Evolutionary conservation across 331 rosid species (phyloP), one percentile per base, ranked within the genome.

Genomic region (Ulmus americana): DNA sequence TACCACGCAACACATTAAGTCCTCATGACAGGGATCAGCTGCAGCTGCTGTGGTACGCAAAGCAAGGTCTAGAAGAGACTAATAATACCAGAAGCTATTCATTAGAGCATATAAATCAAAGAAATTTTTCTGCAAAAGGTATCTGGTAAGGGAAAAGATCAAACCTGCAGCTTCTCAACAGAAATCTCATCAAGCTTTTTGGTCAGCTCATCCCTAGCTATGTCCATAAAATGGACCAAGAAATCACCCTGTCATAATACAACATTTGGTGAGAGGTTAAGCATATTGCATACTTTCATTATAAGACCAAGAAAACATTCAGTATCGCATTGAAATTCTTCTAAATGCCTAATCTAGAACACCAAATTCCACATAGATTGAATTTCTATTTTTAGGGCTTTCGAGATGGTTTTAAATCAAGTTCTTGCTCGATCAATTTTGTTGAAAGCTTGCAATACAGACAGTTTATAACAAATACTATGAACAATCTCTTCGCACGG

Each of bases 161-260:
- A 62, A 76, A 88, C 98, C 96, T 92, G 96, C 82, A 92, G 86
- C 84, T 92, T 92, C 76, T 88, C 98, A 66, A 85, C 96, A 8
- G 98, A 92, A 67, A 92, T 95, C 69, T 92, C 96, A 63, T 92
- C 96, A 48, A 88, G 87, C 81, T 92, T 92, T 83, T 89, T 92
- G 2, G 82, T 61, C 40, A 92, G 85, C 74, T 92, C 98, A 59
- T 92, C 96, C 64, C 88, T 83, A 67, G 98, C 94, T 62, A 92
- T 92, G 82, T 92, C 98, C 98, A 89, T 92, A 76, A 92, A 92
- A 79, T 92, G 95, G 63, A 92, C 98, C 76, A 92, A 85, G 86
- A 88, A 92, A 82, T 92, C 98, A 73, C 96, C 98, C 98, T 92
- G 86, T 52, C 74, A 46, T 52, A 55, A 63, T 41, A 55, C 61